These are phyloP conservation scores for Neurospora sp. DNA, from an alignment of 495 filamentous ascomycete genomes.

Conservation along the genomic window DNA sequence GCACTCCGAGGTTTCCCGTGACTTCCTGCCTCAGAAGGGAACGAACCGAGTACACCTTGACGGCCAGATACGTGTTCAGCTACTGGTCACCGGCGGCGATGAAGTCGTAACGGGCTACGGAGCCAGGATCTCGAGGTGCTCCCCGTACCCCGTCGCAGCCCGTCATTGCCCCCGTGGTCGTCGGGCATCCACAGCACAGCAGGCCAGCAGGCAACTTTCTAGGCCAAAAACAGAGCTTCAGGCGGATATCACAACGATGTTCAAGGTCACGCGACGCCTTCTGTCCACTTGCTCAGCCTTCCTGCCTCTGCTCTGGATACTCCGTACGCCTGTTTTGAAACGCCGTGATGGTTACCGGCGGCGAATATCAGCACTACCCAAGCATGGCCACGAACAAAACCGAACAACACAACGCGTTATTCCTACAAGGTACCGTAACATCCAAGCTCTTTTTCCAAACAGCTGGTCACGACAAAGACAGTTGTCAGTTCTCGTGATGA, in stretches of 20 bases:
- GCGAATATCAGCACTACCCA: not conserved
- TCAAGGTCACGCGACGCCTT: not conserved
- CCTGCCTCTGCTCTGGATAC: not conserved
- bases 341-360: not conserved
- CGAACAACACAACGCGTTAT: not conserved
- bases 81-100: too few relatives aligned
- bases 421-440: not conserved
- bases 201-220: not conserved
- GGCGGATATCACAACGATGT: not conserved
- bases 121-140: too few relatives aligned
- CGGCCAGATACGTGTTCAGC: too few relatives aligned
- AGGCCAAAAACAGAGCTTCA: not conserved
- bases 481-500: not conserved
- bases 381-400: not conserved
- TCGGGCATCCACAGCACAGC: not conserved
- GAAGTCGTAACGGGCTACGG: too few relatives aligned
- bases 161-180: not conserved
- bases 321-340: not conserved
- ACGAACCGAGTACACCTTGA: too few relatives aligned
- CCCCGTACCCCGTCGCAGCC: too few relatives aligned
- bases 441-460: not conserved
- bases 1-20: not conserved
- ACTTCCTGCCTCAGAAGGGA: not conserved
- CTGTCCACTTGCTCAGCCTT: not conserved
- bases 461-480: too few relatives aligned